phyloP scores from a whole-genome alignment of 257 asterid species.

The Rehmannia glutinosa region DNA sequence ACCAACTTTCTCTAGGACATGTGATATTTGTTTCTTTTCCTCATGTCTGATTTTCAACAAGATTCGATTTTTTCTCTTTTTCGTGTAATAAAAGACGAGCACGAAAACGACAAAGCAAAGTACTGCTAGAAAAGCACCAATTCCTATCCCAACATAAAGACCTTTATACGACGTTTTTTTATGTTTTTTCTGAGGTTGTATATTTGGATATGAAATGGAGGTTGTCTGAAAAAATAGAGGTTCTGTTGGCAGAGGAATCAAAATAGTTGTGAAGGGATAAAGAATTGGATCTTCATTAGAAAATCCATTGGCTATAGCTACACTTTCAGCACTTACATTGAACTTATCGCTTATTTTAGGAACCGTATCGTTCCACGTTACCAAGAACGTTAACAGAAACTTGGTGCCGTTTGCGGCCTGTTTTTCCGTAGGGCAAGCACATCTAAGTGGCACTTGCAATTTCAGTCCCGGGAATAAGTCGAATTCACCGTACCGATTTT shows the following conservation, averaged over 20 bases:
- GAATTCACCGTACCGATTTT: conserved; percentile 26
- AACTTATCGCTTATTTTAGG: conserved; percentile 32
- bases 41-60: not conserved
- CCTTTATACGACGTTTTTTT: conserved; percentile 19
- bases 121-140: conserved; percentile 44
- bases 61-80: not conserved
- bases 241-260: conserved; percentile 41
- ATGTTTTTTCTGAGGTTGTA: not conserved
- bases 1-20: conserved; percentile 30
- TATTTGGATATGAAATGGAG: not conserved
- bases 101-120: conserved; percentile 30
- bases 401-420: conserved; percentile 37
- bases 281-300: conserved; percentile 24
- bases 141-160: conserved; percentile 37
- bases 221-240: conserved; percentile 28
- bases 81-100: conserved; percentile 16
- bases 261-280: conserved; percentile 54
- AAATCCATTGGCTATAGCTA: conserved; percentile 52
- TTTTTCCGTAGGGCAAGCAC: conserved; percentile 60
- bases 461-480: conserved; percentile 24
- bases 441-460: conserved; percentile 54
- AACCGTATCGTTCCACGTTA: conserved; percentile 34
- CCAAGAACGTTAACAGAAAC: conserved; percentile 47
- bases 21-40: conserved; percentile 14
- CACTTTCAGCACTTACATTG: conserved; percentile 28